Conservation (phyloP, 108 stramenopile species). For the Stephanodiscus triporus region DNA sequence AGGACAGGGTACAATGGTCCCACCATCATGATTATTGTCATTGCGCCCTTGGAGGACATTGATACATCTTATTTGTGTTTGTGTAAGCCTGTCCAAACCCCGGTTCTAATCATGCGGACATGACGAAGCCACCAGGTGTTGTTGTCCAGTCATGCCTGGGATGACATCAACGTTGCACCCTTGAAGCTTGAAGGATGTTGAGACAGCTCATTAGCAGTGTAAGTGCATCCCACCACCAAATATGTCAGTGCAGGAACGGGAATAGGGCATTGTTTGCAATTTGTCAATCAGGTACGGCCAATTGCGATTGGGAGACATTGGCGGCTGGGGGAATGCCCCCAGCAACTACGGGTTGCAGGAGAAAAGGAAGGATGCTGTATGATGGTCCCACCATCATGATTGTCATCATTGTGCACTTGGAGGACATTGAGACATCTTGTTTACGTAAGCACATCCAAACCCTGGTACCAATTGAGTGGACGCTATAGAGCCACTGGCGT, state of each 20-base stretch:
- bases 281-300: constrained; percentile 67
- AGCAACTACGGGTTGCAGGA: not conserved
- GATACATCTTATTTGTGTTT: too few species aligned
- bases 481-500: too few species aligned
- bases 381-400: not conserved
- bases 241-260: constrained; percentile 77
- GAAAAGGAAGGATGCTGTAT: not conserved
- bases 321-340: constrained; percentile 14
- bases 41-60: too few species aligned
- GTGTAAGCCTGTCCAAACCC: too few species aligned
- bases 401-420: constrained; percentile 37
- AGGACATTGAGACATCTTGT: constrained; percentile 64
- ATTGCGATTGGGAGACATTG: constrained; percentile 29
- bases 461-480: constrained; percentile 63
- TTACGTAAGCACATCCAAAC: constrained; percentile 70
- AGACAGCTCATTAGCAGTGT: too few species aligned
- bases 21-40: too few species aligned
- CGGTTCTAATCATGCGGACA: too few species aligned
- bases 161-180: too few species aligned
- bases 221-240: too few species aligned
- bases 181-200: too few species aligned
- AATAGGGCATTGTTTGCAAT: constrained; percentile 72
- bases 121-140: too few species aligned
- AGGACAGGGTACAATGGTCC: constrained; percentile 77
- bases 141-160: too few species aligned